phyloP scores from a whole-genome alignment of 1,139 yeast genomes.

The Magnusiomyces tetraspermus region DNA sequence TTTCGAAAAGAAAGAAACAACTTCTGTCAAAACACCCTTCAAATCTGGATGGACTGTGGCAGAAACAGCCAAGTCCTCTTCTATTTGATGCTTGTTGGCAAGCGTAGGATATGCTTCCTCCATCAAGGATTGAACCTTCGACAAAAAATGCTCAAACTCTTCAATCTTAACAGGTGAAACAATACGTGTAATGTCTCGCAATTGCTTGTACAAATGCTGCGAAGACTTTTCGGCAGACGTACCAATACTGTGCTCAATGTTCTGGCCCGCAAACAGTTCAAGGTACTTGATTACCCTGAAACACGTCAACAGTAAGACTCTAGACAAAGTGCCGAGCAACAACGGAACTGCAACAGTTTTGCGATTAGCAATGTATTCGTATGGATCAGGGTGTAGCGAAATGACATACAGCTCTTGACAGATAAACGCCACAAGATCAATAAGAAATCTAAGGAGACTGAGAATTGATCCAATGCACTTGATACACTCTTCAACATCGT shows the following conservation, averaged over 20 bases:
- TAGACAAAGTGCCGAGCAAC: conserved; percentile 54
- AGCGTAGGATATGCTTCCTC: conserved; percentile 21
- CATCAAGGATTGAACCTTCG: conserved; percentile 42
- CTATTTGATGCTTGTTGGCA: conserved; percentile 31
- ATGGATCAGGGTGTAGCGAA: conserved; percentile 17
- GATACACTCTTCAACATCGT: conserved; percentile 49
- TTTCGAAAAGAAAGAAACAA: conserved; percentile 29
- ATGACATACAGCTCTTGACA: conserved; percentile 51
- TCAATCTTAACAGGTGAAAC: conserved; percentile 51
- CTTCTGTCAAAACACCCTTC: conserved; percentile 31
- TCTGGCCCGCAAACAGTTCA: conserved; percentile 40
- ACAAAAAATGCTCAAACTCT: conserved; percentile 52
- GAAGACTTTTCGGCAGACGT: conserved; percentile 19
- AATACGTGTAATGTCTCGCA: conserved; percentile 42
- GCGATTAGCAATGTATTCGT: background rate
- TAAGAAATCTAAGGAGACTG: conserved; percentile 72
- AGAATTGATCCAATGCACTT: conserved; percentile 49
- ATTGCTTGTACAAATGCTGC: conserved; percentile 25
- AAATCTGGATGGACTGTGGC: conserved; percentile 48
- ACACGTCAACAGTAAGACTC: conserved; percentile 43
- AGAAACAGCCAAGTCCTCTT: conserved; percentile 57
- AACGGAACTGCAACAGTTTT: conserved; percentile 27
- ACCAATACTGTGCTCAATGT: conserved; percentile 24
- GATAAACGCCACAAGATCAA: conserved; percentile 56
- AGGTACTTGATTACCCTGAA: conserved; percentile 49